Evolutionary conservation across 805 yeast species (phyloP).

Genomic region (Barnettozyma vustinii): DNA sequence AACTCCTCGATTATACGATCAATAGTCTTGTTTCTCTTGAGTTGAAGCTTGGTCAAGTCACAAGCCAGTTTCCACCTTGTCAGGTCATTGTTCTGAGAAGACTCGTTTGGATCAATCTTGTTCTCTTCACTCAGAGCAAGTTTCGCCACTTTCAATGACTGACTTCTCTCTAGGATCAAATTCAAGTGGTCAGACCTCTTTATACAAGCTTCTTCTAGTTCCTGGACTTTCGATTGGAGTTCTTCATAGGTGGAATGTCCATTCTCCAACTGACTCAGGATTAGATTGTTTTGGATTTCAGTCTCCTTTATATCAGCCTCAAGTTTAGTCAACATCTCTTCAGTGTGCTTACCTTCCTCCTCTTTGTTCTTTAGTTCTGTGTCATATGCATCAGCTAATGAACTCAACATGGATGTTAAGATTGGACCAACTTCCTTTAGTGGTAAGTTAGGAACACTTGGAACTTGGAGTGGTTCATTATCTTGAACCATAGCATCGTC

Average conservation of each 20-base stretch:
- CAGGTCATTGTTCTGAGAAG: constrained; percentile 2
- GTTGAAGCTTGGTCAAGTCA: constrained; percentile 49
- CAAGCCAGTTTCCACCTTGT: constrained; percentile 27
- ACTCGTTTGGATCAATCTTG: constrained; percentile 7
- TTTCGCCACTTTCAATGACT: constrained; percentile 55
- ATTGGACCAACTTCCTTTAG: constrained; percentile 25
- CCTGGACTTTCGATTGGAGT: constrained; percentile 11
- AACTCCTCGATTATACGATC: constrained; percentile 47
- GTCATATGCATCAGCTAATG: constrained; percentile 49
- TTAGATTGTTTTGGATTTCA: constrained; percentile 28
- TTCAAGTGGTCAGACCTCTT: constrained; percentile 32
- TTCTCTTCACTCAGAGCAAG: constrained; percentile 51
- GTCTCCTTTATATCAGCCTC: constrained; percentile 35
- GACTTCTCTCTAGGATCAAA: constrained; percentile 54
- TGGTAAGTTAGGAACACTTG: constrained; percentile 20
- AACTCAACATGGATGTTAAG: constrained; percentile 34
- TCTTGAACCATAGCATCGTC: constrained; percentile 7
- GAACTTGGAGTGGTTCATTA: constrained; percentile 4
- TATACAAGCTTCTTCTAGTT: constrained; percentile 17
- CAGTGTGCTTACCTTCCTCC: constrained; percentile 46
- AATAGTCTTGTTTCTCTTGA: constrained; percentile 39
- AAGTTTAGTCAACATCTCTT: constrained; percentile 35
- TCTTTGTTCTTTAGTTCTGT: constrained; percentile 48
- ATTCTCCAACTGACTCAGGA: constrained; percentile 18
- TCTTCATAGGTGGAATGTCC: constrained; percentile 17